phyloP scores from a whole-genome alignment of 2,329 filamentous ascomycete species.

The Fusarium drepaniforme region DNA sequence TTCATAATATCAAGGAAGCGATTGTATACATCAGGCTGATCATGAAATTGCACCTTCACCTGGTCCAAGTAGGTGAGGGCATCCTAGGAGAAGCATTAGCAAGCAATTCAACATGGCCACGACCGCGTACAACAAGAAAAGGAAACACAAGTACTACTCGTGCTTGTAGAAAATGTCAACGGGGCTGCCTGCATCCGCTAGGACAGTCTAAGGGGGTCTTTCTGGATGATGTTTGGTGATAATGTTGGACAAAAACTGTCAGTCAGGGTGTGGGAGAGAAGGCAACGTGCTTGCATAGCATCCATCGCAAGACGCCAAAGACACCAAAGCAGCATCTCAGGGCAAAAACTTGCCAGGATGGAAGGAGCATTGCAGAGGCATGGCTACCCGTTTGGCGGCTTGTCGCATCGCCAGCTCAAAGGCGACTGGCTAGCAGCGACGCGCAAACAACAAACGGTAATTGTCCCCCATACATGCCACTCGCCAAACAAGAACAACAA shows the following conservation, averaged over 20 bases:
- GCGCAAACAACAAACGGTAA: slow-evolving; percentile 14
- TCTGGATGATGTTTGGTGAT: slow-evolving; percentile 18
- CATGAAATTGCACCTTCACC: slow-evolving; percentile 97
- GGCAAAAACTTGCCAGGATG: slow-evolving; percentile 7
- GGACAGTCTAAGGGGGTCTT: slow-evolving; percentile 13
- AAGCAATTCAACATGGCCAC: neutral
- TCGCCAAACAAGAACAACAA: slow-evolving; percentile 2
- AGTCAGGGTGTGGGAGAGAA: neutral
- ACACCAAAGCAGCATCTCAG: neutral
- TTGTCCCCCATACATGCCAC: neutral
- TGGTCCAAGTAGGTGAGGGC: slow-evolving; percentile 97
- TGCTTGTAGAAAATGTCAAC: slow-evolving; percentile 37
- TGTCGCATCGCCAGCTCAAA: slow-evolving; percentile 30
- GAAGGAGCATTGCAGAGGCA: slow-evolving; percentile 22
- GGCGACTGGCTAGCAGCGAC: slow-evolving; percentile 23
- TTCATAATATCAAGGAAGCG: slow-evolving; percentile 99
- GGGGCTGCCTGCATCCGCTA: slow-evolving; percentile 31
- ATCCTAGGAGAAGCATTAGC: slow-evolving; percentile 55
- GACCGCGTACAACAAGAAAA: neutral
- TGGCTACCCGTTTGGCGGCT: slow-evolving; percentile 9
- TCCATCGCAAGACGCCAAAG: neutral
- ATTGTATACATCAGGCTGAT: slow-evolving; percentile 98
- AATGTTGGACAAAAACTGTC: slow-evolving; percentile 6
- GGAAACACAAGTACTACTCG: slow-evolving; percentile 36
- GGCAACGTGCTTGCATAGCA: slow-evolving; percentile 1